These are phyloP conservation scores for Metarhizium anisopliae DNA, from an alignment of 2,329 filamentous ascomycete species.

Conservation along the genomic window DNA sequence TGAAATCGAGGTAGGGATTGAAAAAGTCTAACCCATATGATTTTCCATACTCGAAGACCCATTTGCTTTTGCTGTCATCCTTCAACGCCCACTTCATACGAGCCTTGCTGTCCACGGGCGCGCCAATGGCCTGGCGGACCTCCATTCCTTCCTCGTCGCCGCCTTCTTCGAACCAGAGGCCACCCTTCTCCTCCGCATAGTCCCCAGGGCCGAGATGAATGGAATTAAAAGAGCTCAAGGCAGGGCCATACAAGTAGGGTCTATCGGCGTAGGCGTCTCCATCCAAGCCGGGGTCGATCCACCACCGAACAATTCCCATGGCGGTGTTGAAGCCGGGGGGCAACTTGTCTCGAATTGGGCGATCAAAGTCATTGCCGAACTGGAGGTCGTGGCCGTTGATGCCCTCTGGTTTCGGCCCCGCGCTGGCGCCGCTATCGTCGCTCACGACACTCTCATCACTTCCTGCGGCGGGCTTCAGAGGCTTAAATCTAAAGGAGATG, in stretches of 20 bases:
- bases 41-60: slow-evolving; percentile 45
- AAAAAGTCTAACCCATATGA: slow-evolving; percentile 62
- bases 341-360: slow-evolving; percentile 75
- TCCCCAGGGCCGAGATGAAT: slow-evolving; percentile 54
- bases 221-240: slow-evolving; percentile 70
- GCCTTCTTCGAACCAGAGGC: slow-evolving; percentile 56
- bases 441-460: slow-evolving; percentile 4
- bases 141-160: slow-evolving; percentile 47
- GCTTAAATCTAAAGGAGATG: slow-evolving; percentile 69
- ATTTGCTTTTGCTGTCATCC: slow-evolving; percentile 37
- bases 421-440: neutral
- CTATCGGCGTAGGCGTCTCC: slow-evolving; percentile 82
- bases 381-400: slow-evolving; percentile 67
- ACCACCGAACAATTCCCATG: slow-evolving; percentile 79
- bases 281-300: slow-evolving; percentile 83
- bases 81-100: slow-evolving; percentile 52
- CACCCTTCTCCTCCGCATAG: slow-evolving; percentile 38
- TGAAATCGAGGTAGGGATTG: slow-evolving; percentile 86
- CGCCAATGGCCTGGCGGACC: slow-evolving; percentile 34
- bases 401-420: slow-evolving; percentile 23
- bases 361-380: slow-evolving; percentile 93
- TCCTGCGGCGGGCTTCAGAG: slow-evolving; percentile 37
- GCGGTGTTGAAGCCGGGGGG: slow-evolving; percentile 82
- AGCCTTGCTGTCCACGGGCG: slow-evolving; percentile 42
- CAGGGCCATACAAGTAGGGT: slow-evolving; percentile 79